Percentiles rank a stretch among this genome's conserved stretches.
phyloP scores from a whole-genome alignment of 108 stramenopile genomes.

The Bacterosira constricta region DNA sequence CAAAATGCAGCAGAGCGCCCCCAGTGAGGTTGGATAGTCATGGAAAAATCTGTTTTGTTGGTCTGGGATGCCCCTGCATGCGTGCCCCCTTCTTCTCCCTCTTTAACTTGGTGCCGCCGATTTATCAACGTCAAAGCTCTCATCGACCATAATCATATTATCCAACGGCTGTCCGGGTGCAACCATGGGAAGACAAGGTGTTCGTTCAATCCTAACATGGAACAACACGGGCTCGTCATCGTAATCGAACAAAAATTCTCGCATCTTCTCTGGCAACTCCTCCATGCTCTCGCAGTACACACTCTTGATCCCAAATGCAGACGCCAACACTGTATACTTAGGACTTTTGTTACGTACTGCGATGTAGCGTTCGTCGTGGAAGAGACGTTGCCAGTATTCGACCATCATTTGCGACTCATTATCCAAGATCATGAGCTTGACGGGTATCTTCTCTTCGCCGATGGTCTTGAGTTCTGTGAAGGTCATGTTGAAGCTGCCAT shows the following conservation, averaged over 20 bases:
- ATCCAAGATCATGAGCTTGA: constrained; percentile 90
- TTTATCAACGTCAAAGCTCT: constrained; percentile 78
- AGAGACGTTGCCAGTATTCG: constrained; percentile 92
- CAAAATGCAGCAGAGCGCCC: no score
- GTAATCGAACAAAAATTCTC: constrained; percentile 82
- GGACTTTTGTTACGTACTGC: constrained; percentile 88
- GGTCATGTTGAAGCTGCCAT: constrained; percentile 94
- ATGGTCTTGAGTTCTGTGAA: constrained; percentile 92
- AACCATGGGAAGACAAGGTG: constrained; percentile 86
- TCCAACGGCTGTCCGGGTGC: constrained; percentile 87
- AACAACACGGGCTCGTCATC: constrained; percentile 90
- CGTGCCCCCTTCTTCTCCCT: not conserved
- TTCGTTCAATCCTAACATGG: constrained; percentile 86
- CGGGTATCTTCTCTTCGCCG: constrained; percentile 80
- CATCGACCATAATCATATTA: constrained; percentile 88
- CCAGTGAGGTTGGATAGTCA: no score
- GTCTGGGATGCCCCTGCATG: no score
- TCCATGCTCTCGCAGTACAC: constrained; percentile 76
- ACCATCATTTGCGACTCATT: constrained; percentile 96
- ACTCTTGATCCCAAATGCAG: constrained; percentile 81
- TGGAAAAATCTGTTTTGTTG: no score
- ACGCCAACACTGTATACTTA: constrained; percentile 73
- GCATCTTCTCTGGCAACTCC: constrained; percentile 79
- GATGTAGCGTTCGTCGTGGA: constrained; percentile 87
- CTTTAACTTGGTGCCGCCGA: constrained; percentile 83